A percentile compares a stretch with the other conserved stretches of the same genome.
Evolutionary conservation across 2,329 filamentous ascomycete species (phyloP).

Genomic region (Colletotrichum chrysophilum): DNA sequence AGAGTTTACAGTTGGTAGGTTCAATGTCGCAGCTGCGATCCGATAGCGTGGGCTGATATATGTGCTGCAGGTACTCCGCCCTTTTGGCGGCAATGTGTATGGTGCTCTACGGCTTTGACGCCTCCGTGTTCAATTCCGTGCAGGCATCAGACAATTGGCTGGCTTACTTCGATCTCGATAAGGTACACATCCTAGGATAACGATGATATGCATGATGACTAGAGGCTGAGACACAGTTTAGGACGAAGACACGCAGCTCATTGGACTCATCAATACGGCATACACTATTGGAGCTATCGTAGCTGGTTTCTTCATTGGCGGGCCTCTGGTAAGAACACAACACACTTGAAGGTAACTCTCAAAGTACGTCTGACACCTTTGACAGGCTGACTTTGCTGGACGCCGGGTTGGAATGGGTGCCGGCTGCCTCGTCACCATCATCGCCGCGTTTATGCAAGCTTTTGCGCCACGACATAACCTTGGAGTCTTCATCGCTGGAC

Average conservation of each 20-base stretch:
- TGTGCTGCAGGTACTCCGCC: slow-evolving; percentile 56
- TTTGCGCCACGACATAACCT: slow-evolving; percentile 63
- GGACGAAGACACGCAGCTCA: slow-evolving; percentile 46
- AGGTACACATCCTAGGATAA: neutral
- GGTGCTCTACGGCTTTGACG: slow-evolving; percentile 66
- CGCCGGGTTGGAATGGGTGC: slow-evolving; percentile 65
- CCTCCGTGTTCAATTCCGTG: slow-evolving; percentile 73
- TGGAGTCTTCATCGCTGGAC: slow-evolving; percentile 67
- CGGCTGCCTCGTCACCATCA: slow-evolving; percentile 64
- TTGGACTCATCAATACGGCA: slow-evolving; percentile 65
- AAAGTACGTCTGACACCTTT: neutral
- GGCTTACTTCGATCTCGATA: slow-evolving; percentile 61
- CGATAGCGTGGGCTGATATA: neutral
- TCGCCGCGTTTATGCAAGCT: slow-evolving; percentile 69
- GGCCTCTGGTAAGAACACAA: slow-evolving; percentile 52
- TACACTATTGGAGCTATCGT: slow-evolving; percentile 76
- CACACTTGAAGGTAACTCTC: too few species aligned
- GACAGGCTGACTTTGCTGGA: slow-evolving; percentile 58
- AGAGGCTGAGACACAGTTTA: neutral
- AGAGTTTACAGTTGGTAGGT: neutral
- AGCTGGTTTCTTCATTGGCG: slow-evolving; percentile 73
- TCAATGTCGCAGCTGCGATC: neutral
- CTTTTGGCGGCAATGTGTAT: slow-evolving; percentile 75
- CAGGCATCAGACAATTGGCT: slow-evolving; percentile 72
- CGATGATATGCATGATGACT: neutral